These are phyloP conservation scores for Lycium ferocissimum DNA, from an alignment of 257 asterid species.

Conservation along the genomic window DNA sequence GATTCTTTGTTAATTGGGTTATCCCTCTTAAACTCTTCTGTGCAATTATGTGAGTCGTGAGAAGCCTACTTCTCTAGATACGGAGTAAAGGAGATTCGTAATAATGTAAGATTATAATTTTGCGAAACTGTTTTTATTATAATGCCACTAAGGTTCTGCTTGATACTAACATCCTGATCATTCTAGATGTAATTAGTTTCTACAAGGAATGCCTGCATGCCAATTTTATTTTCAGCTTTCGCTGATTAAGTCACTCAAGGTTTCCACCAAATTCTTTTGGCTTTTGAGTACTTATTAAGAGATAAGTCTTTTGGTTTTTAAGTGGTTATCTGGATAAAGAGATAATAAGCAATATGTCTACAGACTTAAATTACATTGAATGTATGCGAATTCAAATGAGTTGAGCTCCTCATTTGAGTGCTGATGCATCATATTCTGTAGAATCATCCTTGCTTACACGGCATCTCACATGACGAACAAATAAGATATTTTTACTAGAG, in stretches of 20 bases:
- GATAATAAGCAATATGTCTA: neutral
- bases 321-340: neutral
- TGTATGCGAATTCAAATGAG: neutral
- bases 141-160: neutral
- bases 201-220: neutral
- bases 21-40: neutral
- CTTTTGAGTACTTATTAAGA: neutral
- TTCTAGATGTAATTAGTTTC: neutral
- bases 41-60: neutral
- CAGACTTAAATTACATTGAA: neutral
- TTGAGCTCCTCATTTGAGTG: neutral
- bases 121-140: neutral
- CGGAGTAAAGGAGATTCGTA: neutral
- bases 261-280: neutral
- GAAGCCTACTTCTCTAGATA: constrained; percentile 11
- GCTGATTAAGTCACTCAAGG: constrained; percentile 1
- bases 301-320: neutral
- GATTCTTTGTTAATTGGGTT: neutral
- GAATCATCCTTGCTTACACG: constrained; percentile 9
- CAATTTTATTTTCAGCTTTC: neutral
- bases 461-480: neutral
- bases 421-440: constrained; percentile 25
- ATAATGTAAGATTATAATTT: neutral
- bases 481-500: constrained; percentile 14
- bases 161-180: neutral